Conservation (phyloP, 352 stramenopile species). For the Phytophthora ohioensis region DNA sequence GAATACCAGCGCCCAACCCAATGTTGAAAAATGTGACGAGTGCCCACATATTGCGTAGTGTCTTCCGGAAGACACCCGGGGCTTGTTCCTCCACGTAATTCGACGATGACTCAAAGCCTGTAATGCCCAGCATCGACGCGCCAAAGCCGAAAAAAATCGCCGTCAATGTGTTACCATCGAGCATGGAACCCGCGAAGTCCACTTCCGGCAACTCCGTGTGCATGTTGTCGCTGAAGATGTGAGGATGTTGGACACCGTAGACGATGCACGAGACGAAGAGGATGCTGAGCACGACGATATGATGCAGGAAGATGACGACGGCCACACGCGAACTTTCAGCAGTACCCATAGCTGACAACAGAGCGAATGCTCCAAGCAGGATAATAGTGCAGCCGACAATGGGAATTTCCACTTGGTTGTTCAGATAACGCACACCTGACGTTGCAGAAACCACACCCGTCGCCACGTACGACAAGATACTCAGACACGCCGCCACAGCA, state of each 20-base stretch:
- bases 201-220: conserved; percentile 59
- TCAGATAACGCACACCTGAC: conserved; percentile 82
- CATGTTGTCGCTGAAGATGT: conserved; percentile 73
- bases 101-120: conserved; percentile 86
- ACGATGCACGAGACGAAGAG: conserved; percentile 59
- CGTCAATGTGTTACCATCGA: conserved; percentile 49
- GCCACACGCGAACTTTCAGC: conserved; percentile 83
- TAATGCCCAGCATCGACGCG: conserved; percentile 88
- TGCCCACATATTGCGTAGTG: conserved; percentile 80
- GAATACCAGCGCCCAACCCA: conserved; percentile 62
- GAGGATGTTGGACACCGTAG: conserved; percentile 64
- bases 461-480: conserved; percentile 91
- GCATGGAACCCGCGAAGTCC: conserved; percentile 53
- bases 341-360: conserved; percentile 79
- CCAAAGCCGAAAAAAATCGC: conserved; percentile 78
- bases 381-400: conserved; percentile 45
- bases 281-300: conserved; percentile 72
- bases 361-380: conserved; percentile 79
- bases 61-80: conserved; percentile 77
- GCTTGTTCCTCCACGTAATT: conserved; percentile 90
- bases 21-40: conserved; percentile 89
- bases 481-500: conserved; percentile 77
- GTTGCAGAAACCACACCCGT: conserved; percentile 75
- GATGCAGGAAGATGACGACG: conserved; percentile 76
- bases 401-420: conserved; percentile 63